Base-by-base conservation (phyloP, 257 asterid genomes). In the Rauvolfia tetraphylla region DNA sequence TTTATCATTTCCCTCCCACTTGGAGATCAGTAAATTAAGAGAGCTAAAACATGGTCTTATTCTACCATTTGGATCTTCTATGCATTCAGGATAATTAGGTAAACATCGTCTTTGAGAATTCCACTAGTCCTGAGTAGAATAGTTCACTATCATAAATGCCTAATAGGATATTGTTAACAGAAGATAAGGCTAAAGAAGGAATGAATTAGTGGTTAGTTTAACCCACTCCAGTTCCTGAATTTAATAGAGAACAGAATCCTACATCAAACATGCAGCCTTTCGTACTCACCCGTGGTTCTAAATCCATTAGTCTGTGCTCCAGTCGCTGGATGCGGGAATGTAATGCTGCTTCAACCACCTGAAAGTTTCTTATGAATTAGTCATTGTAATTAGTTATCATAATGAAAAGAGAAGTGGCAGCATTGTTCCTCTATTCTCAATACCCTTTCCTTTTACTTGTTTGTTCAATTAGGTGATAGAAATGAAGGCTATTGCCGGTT, bases 331-430 rank as follows among this genome's bases (percentile, higher is more conserved):
- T 91, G 68, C 99, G 87, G 78, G 99, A 95, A 83, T 91, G 94
- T 62, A 95, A 79, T 53, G 99, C 99, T 63, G 99, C 99, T 89
- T 95, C 99, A 80, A 93, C 98, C 86, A 89, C 99, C 99, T 95
- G 90, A 76, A 87, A 78, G 74, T 73, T 75, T n/a, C 39, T 14
- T 34, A 31, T 53, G 22, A 41, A 7, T 33, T 22, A 48, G 14
- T 31, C 15, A 34, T n/a, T 48, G 3, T 23, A 7, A 22, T 67
- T 20, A 18, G 15, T n/a, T 65, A 42, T 5, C 18, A 27, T 8
- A 39, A 56, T 54, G n/a, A 66, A 53, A 29, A 68, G 22, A 31
- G 14, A 63, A 42, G 17, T 33, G 3, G 31, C 18, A 67, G 72
- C 15, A 67, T 0, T 8, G 14, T 22, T 67, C 49, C 49, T 53